phyloP scores from a whole-genome alignment of 1,139 yeast species.

The Taphrina sp. region DNA sequence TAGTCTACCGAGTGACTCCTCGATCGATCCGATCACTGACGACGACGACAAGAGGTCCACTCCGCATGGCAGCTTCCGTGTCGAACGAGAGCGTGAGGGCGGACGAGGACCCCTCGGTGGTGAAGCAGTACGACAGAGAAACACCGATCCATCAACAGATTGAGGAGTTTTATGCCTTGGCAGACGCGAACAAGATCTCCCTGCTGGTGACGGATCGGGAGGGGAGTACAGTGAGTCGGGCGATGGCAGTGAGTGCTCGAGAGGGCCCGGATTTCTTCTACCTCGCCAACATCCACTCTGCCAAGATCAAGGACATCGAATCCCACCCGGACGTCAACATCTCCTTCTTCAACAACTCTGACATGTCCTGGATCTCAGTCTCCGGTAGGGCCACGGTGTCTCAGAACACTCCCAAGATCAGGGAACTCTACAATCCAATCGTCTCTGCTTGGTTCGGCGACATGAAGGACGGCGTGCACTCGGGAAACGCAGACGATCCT shows the following conservation, averaged over 20 bases:
- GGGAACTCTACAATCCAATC: slow-evolving; percentile 24
- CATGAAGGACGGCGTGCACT: slow-evolving; percentile 20
- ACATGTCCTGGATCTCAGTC: slow-evolving; percentile 20
- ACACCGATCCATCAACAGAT: slow-evolving; percentile 25
- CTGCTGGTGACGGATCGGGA: slow-evolving; percentile 17
- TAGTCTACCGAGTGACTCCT: neutral
- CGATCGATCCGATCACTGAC: neutral
- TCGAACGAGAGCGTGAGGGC: slow-evolving; percentile 3
- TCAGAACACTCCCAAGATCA: slow-evolving; percentile 17
- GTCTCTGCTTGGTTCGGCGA: slow-evolving; percentile 31
- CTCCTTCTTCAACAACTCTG: slow-evolving; percentile 20
- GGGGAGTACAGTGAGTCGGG: slow-evolving; percentile 22
- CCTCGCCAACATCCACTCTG: slow-evolving; percentile 23
- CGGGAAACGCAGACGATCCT: slow-evolving; percentile 28
- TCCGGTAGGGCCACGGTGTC: slow-evolving; percentile 29
- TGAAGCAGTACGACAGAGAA: slow-evolving; percentile 25
- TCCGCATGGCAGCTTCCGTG: slow-evolving; percentile 8
- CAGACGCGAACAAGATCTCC: slow-evolving; percentile 25
- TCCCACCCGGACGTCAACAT: slow-evolving; percentile 1
- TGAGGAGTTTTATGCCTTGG: slow-evolving; percentile 22
- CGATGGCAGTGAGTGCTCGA: slow-evolving; percentile 28
- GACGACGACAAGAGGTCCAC: neutral
- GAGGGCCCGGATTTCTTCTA: slow-evolving; percentile 26
- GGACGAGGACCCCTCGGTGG: slow-evolving; percentile 25
- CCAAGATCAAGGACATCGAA: slow-evolving; percentile 18